phyloP scores from a whole-genome alignment of 1,139 yeast species.

The Lizanozyma gosingica region DNA sequence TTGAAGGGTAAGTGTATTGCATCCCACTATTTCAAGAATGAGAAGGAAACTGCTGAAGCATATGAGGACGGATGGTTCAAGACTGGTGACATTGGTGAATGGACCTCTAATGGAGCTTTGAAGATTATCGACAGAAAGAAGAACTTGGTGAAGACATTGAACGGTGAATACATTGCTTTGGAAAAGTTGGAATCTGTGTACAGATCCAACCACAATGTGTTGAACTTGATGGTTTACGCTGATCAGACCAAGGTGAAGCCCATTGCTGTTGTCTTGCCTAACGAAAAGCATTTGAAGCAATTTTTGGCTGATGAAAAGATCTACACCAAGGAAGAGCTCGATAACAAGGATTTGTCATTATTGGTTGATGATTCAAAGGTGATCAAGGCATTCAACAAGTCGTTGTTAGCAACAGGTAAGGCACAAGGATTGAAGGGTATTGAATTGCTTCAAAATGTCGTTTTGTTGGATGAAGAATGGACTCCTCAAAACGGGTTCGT shows the following conservation, averaged over 20 bases:
- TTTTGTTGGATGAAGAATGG: slow-evolving; percentile 87
- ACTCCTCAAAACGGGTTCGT: slow-evolving; percentile 93
- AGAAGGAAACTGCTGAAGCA: slow-evolving; percentile 69
- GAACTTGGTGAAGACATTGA: slow-evolving; percentile 89
- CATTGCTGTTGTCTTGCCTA: slow-evolving; percentile 81
- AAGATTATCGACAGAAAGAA: slow-evolving; percentile 89
- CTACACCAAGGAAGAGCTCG: slow-evolving; percentile 38
- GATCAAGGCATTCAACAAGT: slow-evolving; percentile 43
- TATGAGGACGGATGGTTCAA: slow-evolving; percentile 89
- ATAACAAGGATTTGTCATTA: slow-evolving; percentile 36
- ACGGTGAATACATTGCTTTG: slow-evolving; percentile 96
- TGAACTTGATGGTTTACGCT: slow-evolving; percentile 88
- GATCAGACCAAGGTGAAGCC: slow-evolving; percentile 84
- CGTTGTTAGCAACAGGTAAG: slow-evolving; percentile 67
- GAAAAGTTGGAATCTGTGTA: slow-evolving; percentile 85
- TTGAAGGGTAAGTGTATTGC: slow-evolving; percentile 69
- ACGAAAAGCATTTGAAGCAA: slow-evolving; percentile 54
- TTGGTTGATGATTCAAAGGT: slow-evolving; percentile 52
- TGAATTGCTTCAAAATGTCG: slow-evolving; percentile 75
- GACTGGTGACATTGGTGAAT: slow-evolving; percentile 97
- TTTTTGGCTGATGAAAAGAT: slow-evolving; percentile 46
- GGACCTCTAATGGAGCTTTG: slow-evolving; percentile 75
- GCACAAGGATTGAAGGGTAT: slow-evolving; percentile 77
- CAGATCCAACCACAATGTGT: slow-evolving; percentile 71
- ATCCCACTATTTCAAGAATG: slow-evolving; percentile 74